Percentiles rank a stretch among this genome's conserved stretches.
Evolutionary conservation across 1,284 basidiomycete species (phyloP).

Genomic region (Apiotrichum gamsii): DNA sequence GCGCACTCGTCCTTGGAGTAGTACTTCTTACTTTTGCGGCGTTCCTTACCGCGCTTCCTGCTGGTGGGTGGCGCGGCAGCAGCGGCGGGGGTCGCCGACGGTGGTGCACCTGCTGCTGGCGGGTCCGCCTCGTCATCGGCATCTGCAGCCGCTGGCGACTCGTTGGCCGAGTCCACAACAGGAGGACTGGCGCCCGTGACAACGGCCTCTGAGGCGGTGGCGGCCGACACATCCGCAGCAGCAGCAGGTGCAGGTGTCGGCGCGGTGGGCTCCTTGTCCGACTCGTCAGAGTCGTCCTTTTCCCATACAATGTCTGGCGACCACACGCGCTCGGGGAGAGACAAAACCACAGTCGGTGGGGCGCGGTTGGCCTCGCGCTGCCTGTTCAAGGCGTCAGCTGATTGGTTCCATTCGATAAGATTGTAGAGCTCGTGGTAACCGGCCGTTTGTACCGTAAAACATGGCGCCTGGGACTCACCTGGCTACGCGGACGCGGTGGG

Average conservation of each 20-base stretch:
- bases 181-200: too few species aligned
- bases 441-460: too few species aligned
- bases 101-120: too few species aligned
- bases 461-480: slow-evolving; percentile 36
- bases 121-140: slow-evolving; percentile 8
- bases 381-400: slow-evolving; percentile 12
- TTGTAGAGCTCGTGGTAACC: neutral
- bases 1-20: slow-evolving; percentile 63
- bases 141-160: neutral
- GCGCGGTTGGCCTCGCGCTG: slow-evolving; percentile 46
- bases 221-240: neutral
- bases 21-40: slow-evolving; percentile 25
- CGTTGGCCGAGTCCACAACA: neutral
- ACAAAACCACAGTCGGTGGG: slow-evolving; percentile 42
- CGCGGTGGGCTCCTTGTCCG: slow-evolving; percentile 11
- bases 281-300: slow-evolving; percentile 36
- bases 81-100: too few species aligned
- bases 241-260: neutral
- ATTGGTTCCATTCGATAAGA: neutral
- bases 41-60: slow-evolving; percentile 11
- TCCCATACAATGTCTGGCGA: slow-evolving; percentile 48
- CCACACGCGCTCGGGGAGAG: slow-evolving; percentile 46
- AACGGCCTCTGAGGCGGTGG: neutral
- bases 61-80: neutral
- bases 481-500: slow-evolving; percentile 39